These are phyloP conservation scores for Trichoderma sp. DNA, from an alignment of 2,329 filamentous ascomycete species.

Conservation along the genomic window DNA sequence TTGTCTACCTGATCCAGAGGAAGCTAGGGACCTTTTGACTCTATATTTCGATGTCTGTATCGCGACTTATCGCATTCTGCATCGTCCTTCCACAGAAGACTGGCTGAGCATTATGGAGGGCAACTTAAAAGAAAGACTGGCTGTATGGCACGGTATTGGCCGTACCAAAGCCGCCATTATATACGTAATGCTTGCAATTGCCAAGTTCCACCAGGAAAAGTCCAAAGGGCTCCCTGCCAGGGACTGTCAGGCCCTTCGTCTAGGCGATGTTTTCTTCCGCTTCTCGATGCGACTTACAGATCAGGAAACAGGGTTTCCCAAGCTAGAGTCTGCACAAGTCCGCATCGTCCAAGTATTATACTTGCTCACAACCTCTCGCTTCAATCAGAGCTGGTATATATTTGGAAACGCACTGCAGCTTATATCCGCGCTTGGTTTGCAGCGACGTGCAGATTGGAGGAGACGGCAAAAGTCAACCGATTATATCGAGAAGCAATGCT, in stretches of 20 bases:
- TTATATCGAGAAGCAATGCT: constrained; percentile 50
- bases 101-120: constrained; percentile 46
- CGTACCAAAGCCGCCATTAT: constrained; percentile 47
- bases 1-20: constrained; percentile 39
- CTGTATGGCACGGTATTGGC: constrained; percentile 41
- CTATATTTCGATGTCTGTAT: constrained; percentile 61
- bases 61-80: constrained; percentile 58
- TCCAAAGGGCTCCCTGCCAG: constrained; percentile 28
- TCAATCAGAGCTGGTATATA: constrained; percentile 60
- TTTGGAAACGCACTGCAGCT: constrained; percentile 58
- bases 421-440: constrained; percentile 43
- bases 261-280: constrained; percentile 43
- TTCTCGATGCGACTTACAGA: constrained; percentile 42
- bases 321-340: constrained; percentile 56
- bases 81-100: constrained; percentile 50
- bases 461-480: constrained; percentile 32
- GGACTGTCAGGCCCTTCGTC: constrained; percentile 29
- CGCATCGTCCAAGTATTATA: constrained; percentile 58
- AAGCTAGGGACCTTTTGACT: constrained; percentile 38
- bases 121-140: constrained; percentile 36
- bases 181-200: constrained; percentile 47
- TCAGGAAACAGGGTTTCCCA: constrained; percentile 52
- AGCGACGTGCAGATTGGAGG: constrained; percentile 26
- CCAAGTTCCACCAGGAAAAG: constrained; percentile 45
- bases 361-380: constrained; percentile 55